Evolutionary conservation across 2,329 filamentous ascomycete genomes (phyloP).

Genomic region (Triangularia verruculosa): DNA sequence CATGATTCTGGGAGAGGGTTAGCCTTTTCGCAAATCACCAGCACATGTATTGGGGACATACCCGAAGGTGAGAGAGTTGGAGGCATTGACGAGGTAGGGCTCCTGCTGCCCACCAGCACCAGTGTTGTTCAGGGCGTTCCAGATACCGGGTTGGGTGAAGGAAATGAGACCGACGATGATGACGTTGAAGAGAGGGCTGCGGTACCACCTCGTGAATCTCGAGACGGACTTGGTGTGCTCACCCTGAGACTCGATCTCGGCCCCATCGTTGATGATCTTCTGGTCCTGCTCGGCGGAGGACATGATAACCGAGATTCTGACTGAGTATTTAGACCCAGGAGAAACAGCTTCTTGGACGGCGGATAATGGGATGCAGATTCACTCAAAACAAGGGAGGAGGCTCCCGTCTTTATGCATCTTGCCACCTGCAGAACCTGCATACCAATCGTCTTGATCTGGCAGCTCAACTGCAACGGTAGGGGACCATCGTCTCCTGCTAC

Average conservation of each 20-base stretch:
- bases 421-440: background rate
- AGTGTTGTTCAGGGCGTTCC: slow-evolving; percentile 44
- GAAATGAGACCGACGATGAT: slow-evolving; percentile 43
- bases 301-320: slow-evolving; percentile 13
- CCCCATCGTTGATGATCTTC: slow-evolving; percentile 8
- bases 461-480: background rate
- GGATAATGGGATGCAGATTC: background rate
- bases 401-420: background rate
- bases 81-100: slow-evolving; percentile 40
- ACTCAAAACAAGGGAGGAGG: background rate
- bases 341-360: background rate
- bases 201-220: slow-evolving; percentile 37
- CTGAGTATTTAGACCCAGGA: background rate
- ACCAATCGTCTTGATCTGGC: background rate
- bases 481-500: background rate
- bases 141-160: slow-evolving; percentile 47
- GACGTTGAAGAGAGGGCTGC: slow-evolving; percentile 46
- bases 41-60: slow-evolving; percentile 6
- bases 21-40: background rate
- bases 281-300: slow-evolving; percentile 10
- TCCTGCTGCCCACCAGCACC: slow-evolving; percentile 37
- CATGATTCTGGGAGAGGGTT: slow-evolving; percentile 38
- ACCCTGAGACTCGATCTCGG: slow-evolving; percentile 1
- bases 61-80: slow-evolving; percentile 43
- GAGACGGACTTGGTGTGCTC: slow-evolving; percentile 29